A percentile compares a stretch with the other conserved stretches of the same genome.
These are phyloP conservation scores for Aspergillus carbonarius DNA, from an alignment of 2,329 filamentous ascomycete genomes.

Conservation along the genomic window DNA sequence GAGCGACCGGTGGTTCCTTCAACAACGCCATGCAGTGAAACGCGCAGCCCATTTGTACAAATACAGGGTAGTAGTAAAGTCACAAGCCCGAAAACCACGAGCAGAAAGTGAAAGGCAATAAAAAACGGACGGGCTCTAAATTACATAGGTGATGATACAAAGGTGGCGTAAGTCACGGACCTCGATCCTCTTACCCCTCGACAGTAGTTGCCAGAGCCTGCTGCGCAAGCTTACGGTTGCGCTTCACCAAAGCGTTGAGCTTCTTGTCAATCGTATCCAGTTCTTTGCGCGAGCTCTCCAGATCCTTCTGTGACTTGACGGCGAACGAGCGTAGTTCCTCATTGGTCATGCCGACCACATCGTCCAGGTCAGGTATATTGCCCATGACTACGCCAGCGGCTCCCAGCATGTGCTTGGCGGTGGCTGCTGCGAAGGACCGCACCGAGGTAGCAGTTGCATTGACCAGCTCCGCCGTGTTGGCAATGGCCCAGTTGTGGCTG, in stretches of 20 bases:
- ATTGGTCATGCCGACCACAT: slow-evolving; percentile 44
- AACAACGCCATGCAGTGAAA: background rate
- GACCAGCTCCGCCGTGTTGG: slow-evolving; percentile 36
- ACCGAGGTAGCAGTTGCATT: slow-evolving; percentile 37
- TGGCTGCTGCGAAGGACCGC: slow-evolving; percentile 36
- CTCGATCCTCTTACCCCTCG: background rate
- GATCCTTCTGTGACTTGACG: slow-evolving; percentile 57
- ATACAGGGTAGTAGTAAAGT: background rate
- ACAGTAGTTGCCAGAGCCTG: slow-evolving; percentile 34
- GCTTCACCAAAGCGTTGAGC: slow-evolving; percentile 39
- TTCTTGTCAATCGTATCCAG: slow-evolving; percentile 54
- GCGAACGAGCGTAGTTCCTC: slow-evolving; percentile 42
- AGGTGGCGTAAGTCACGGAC: no score
- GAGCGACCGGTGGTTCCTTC: background rate
- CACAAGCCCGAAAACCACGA: background rate
- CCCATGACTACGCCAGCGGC: slow-evolving; percentile 32
- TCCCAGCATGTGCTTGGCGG: slow-evolving; percentile 39
- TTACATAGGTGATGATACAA: background rate
- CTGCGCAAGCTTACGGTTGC: slow-evolving; percentile 45
- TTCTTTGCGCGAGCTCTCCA: slow-evolving; percentile 69
- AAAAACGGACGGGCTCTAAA: background rate
- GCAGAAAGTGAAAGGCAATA: background rate
- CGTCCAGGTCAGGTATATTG: slow-evolving; percentile 37
- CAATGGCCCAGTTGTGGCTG: slow-evolving; percentile 39
- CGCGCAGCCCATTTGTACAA: background rate